These are phyloP conservation scores for Globisporangium sylvaticum DNA, from an alignment of 352 stramenopile genomes.

Conservation along the genomic window DNA sequence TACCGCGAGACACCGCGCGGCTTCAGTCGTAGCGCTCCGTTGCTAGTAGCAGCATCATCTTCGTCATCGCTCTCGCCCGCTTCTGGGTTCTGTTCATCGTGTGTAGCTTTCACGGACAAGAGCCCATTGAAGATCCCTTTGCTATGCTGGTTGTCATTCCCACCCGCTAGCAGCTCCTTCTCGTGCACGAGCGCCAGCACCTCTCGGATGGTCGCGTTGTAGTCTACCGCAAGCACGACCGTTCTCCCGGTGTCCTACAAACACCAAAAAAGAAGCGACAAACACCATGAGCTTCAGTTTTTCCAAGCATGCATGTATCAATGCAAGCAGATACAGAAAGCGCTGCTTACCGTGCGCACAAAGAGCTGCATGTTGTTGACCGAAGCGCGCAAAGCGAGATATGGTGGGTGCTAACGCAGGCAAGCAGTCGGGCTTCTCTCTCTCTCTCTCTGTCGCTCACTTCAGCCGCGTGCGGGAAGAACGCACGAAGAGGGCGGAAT, in stretches of 20 bases:
- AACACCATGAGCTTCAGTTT: neutral
- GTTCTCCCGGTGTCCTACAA: conserved; percentile 36
- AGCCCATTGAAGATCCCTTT: neutral
- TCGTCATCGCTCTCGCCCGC: neutral
- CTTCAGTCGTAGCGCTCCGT: neutral
- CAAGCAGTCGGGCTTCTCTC: neutral
- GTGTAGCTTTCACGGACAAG: neutral
- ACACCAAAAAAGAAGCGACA: neutral
- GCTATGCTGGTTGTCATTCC: neutral
- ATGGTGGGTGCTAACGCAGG: neutral
- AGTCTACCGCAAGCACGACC: conserved; percentile 31
- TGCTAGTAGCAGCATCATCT: neutral
- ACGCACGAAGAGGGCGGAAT: neutral
- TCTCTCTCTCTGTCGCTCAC: neutral
- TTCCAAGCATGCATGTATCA: neutral
- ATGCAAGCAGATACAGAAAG: neutral
- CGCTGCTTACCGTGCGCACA: conserved; percentile 39
- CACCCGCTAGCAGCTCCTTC: conserved; percentile 17
- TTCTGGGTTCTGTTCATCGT: neutral
- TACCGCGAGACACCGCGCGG: conserved; percentile 21
- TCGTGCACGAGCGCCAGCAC: conserved; percentile 30
- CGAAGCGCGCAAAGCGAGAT: neutral
- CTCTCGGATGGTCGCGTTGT: conserved; percentile 31
- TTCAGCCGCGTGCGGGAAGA: neutral
- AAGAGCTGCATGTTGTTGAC: conserved; percentile 61